Base-by-base conservation (phyloP, 169 alveolate genomes). In the Cryptosporidium sp. region DNA sequence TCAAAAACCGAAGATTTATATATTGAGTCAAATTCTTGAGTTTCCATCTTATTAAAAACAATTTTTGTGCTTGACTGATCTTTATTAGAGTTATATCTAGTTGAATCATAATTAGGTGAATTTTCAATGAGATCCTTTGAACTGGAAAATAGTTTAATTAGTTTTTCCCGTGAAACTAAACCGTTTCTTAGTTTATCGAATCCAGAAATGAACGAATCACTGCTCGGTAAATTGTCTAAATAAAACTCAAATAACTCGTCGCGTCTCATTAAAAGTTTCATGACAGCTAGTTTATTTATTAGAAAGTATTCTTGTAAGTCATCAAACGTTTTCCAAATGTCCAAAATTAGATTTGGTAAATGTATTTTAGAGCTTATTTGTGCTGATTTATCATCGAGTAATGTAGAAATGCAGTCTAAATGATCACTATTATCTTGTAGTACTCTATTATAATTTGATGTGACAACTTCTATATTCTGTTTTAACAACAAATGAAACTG, bases 321-420 rank as follows among this genome's bases (percentile, higher is more conserved):
- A 71, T 95, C 98, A 74, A 93, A 92, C 14, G 94, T 80, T 51
- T 94, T 95, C 91, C 95, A 93, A 39, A 95, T 71, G 65, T 94
- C 89, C 45, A 95, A 85, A 37, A 94, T 87, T 45, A 94, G 92
- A 14, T 85, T 93, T 58, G 93, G 94, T 48, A 93, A 69, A 69
- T 94, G 95, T 31, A 89, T 43, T 41, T 91, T 91, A 31, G 93
- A 93, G 45, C 68, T 14, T 23, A 91, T 61, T 58, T 65, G 85
- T 31, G 73, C 92, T 43, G 92, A 89, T 58, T 70, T 91, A 26
- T 68, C 85, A 68, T 71, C 91, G 52, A 91, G 71, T 85, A 80
- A 91, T 9, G 70, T 70, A 31, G 92, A 84, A 73, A 86, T 73
- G 65, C 86, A 67, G 67, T 67, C 91, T 26, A 93, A 86, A 86